Conservation (phyloP, 139 green algal genomes). For the Chlorella sorokiniana region DNA sequence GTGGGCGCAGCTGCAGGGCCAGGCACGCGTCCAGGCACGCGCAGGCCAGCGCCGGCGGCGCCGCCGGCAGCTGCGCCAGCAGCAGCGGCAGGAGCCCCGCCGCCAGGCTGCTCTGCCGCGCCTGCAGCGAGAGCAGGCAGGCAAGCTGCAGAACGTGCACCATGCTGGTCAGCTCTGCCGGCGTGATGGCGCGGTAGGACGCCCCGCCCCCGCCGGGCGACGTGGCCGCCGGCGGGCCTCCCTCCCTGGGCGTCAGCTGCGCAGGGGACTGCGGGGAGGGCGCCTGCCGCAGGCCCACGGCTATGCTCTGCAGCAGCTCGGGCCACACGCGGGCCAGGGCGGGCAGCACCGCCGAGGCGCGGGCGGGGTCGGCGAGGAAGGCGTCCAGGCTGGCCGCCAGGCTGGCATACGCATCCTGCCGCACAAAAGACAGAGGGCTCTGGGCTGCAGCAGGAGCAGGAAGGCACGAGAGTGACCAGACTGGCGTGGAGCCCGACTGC, state of each 20-base stretch:
- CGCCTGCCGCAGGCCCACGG: conserved; percentile 18
- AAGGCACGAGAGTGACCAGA: neutral
- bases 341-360: conserved; percentile 6
- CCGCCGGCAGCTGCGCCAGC: conserved; percentile 17
- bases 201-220: neutral
- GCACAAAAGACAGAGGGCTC: conserved; percentile 26
- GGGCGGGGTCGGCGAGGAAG: neutral
- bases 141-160: conserved; percentile 24
- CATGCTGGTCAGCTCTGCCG: conserved; percentile 17
- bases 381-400: conserved; percentile 11
- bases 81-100: conserved; percentile 21
- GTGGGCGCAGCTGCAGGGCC: conserved; percentile 16
- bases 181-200: conserved; percentile 8
- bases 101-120: conserved; percentile 9
- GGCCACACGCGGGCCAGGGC: conserved; percentile 15
- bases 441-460: neutral
- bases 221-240: neutral
- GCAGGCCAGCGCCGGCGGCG: conserved; percentile 3
- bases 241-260: neutral
- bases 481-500: neutral
- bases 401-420: conserved; percentile 16
- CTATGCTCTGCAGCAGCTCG: conserved; percentile 22
- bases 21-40: conserved; percentile 21
- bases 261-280: neutral
- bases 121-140: conserved; percentile 13